Evolutionary conservation across 2,329 filamentous ascomycete genomes (phyloP).

Genomic region (Epichloe elymi): DNA sequence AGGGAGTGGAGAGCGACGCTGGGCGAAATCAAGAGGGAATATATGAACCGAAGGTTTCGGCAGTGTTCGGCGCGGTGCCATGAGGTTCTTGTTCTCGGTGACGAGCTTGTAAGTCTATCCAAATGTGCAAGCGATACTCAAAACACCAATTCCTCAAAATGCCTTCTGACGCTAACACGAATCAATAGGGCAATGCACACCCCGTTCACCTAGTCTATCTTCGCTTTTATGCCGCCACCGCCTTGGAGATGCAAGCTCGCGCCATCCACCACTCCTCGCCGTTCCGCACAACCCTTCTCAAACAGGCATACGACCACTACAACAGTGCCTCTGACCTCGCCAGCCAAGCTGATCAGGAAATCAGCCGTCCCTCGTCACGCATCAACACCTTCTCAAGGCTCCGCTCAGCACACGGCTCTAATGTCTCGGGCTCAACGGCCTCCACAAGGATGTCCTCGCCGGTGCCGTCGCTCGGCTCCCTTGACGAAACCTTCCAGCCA

Average conservation of each 20-base stretch:
- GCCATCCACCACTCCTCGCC: conserved; percentile 31
- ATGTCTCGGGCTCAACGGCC: conserved; percentile 29
- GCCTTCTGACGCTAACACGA: neutral
- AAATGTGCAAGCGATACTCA: neutral
- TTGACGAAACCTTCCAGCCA: conserved; percentile 7
- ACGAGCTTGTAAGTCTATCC: conserved; percentile 26
- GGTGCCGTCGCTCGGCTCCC: conserved; percentile 23
- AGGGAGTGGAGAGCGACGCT: conserved; percentile 39
- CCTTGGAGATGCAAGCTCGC: conserved; percentile 42
- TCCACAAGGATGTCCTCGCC: conserved; percentile 34
- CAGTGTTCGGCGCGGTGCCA: conserved; percentile 39
- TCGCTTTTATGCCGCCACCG: conserved; percentile 48
- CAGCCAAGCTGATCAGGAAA: conserved; percentile 28
- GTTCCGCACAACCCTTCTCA: conserved; percentile 33
- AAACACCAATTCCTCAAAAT: neutral
- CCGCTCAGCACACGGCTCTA: conserved; percentile 33
- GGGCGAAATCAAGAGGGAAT: conserved; percentile 40
- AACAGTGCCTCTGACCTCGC: conserved; percentile 34
- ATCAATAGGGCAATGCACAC: conserved; percentile 27
- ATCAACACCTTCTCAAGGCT: conserved; percentile 25
- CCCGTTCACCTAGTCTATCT: conserved; percentile 44
- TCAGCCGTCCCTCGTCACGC: conserved; percentile 26
- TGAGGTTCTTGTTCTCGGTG: conserved; percentile 37
- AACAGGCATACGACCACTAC: conserved; percentile 40
- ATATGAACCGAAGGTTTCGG: conserved; percentile 35